phyloP scores from a whole-genome alignment of 257 asterid species.

The Osmanthus fragrans region DNA sequence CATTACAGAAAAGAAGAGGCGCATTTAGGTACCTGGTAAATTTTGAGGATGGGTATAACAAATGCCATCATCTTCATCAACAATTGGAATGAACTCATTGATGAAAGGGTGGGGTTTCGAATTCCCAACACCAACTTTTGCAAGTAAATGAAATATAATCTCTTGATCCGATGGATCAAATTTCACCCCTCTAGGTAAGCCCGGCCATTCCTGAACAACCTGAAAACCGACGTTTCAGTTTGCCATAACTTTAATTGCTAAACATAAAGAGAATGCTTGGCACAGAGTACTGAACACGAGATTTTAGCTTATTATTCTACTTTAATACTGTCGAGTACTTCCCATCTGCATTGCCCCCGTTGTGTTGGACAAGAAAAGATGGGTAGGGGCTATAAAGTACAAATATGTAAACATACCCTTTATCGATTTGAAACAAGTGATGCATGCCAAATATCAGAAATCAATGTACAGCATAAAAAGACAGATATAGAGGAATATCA shows the following conservation, averaged over 20 bases:
- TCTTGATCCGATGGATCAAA: constrained; percentile 72
- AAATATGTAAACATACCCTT: neutral
- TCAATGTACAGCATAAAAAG: neutral
- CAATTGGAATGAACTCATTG: constrained; percentile 57
- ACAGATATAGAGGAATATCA: constrained; percentile 6
- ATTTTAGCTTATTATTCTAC: neutral
- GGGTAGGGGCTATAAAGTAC: neutral
- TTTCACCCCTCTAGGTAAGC: constrained; percentile 64
- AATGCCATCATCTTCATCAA: constrained; percentile 61
- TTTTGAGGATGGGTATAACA: constrained; percentile 69
- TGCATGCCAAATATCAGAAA: neutral
- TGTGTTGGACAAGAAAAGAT: neutral
- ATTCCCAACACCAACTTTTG: constrained; percentile 39
- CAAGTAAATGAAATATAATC: constrained; percentile 57
- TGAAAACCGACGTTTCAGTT: constrained; percentile 25
- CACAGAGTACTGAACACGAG: neutral
- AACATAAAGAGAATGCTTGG: neutral
- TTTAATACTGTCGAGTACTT: neutral
- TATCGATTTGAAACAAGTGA: neutral
- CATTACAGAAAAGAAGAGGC: neutral
- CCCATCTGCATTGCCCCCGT: neutral
- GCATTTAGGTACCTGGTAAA: constrained; percentile 45
- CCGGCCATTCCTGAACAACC: constrained; percentile 62
- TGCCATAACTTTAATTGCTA: neutral
- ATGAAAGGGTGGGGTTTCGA: constrained; percentile 53